phyloP scores from a whole-genome alignment of 805 yeast genomes.

The Blastobotrys mokoenaii region DNA sequence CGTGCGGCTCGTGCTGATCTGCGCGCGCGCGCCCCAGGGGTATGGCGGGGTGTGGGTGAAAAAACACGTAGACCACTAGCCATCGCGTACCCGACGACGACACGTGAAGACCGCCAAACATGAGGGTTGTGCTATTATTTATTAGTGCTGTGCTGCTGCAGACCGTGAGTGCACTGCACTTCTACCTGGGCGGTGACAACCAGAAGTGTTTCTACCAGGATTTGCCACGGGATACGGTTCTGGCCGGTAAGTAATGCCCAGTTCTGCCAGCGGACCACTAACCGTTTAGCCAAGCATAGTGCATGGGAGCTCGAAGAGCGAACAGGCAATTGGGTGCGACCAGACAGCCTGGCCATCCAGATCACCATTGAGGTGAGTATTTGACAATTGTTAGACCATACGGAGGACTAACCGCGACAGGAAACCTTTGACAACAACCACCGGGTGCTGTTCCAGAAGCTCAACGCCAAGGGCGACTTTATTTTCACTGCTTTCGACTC shows the following conservation, averaged over 20 bases:
- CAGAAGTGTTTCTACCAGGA: conserved; percentile 77
- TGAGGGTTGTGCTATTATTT: conserved; percentile 3
- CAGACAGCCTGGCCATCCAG: conserved; percentile 46
- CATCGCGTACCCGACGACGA: neutral
- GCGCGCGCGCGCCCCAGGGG: neutral
- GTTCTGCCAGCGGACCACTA: neutral
- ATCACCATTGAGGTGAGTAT: conserved; percentile 54
- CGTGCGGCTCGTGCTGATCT: too few relatives aligned
- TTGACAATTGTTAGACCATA: too few relatives aligned
- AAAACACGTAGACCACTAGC: conserved; percentile 1
- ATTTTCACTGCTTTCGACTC: conserved; percentile 74
- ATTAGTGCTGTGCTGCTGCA: conserved; percentile 5
- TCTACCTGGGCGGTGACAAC: conserved; percentile 66
- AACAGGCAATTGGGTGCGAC: conserved; percentile 42
- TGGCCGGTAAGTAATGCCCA: conserved; percentile 47
- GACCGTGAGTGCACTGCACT: conserved; percentile 48
- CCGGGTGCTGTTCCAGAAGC: conserved; percentile 61
- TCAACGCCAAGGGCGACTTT: conserved; percentile 54
- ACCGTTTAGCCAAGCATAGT: conserved; percentile 40
- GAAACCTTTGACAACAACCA: conserved; percentile 81
- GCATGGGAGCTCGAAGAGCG: conserved; percentile 52
- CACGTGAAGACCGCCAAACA: neutral
- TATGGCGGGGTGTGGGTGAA: neutral
- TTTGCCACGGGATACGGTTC: conserved; percentile 65
- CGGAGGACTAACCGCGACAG: too few relatives aligned